phyloP scores from a whole-genome alignment of 202 grass and related monocot species.

The Digitaria exilis region DNA sequence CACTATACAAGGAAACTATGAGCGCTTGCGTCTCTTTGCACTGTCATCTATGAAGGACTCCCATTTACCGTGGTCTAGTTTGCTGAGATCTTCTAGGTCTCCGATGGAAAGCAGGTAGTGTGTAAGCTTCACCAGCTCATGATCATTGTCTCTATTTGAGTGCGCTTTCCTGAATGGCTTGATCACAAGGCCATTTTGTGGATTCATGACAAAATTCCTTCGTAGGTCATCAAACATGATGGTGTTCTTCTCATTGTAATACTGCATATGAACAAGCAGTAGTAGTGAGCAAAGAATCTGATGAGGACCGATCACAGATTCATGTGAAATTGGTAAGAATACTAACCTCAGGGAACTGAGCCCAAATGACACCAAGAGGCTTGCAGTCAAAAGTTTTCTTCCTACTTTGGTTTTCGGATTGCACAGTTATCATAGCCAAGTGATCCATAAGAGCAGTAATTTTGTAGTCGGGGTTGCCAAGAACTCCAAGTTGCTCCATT shows the following conservation, averaged over 20 bases:
- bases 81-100: constrained; percentile 75
- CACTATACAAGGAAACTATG: constrained; percentile 42
- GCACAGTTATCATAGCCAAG: constrained; percentile 95
- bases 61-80: constrained; percentile 80
- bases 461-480: constrained; percentile 83
- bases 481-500: constrained; percentile 96
- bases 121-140: constrained; percentile 76
- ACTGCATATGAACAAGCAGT: constrained; percentile 55
- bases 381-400: constrained; percentile 86
- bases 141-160: constrained; percentile 63
- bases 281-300: constrained; percentile 4
- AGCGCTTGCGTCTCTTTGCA: constrained; percentile 69
- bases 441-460: constrained; percentile 98
- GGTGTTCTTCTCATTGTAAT: constrained; percentile 80
- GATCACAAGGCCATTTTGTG: constrained; percentile 90
- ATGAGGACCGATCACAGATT: neutral
- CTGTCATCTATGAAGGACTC: constrained; percentile 69
- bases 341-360: constrained; percentile 78
- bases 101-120: constrained; percentile 89
- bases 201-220: constrained; percentile 97
- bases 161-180: constrained; percentile 79
- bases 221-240: constrained; percentile 98
- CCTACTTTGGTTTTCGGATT: constrained; percentile 58
- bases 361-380: constrained; percentile 91
- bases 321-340: neutral